phyloP scores from a whole-genome alignment of 495 filamentous ascomycete genomes.

The Hypoxylon fuscum region DNA sequence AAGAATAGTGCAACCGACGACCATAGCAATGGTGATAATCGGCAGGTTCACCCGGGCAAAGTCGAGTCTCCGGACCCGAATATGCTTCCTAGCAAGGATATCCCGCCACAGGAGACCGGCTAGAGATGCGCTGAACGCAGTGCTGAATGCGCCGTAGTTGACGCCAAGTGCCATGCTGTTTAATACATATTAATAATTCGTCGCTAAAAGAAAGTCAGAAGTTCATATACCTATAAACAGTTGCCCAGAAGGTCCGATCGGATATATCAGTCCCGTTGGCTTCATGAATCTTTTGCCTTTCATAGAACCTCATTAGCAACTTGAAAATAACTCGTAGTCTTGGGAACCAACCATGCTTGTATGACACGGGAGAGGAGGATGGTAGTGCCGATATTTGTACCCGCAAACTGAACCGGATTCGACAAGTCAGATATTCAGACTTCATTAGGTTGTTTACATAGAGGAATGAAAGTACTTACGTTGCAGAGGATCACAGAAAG shows the following conservation, averaged over 20 bases:
- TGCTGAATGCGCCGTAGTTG: conserved; percentile 75
- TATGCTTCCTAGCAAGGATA: conserved; percentile 70
- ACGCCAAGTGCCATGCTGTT: conserved; percentile 71
- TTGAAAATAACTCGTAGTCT: too few relatives aligned
- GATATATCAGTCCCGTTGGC: conserved; percentile 53
- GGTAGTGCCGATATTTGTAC: conserved; percentile 75
- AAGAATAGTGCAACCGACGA: conserved; percentile 65
- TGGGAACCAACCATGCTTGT: too few relatives aligned
- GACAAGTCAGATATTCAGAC: conserved; percentile 30
- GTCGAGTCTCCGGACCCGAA: conserved; percentile 63
- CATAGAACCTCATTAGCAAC: too few relatives aligned
- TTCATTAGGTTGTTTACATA: background rate
- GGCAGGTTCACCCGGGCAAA: conserved; percentile 72
- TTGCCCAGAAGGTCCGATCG: conserved; percentile 70
- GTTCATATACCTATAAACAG: conserved; percentile 58
- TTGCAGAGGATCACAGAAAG: conserved; percentile 74
- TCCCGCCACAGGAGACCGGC: conserved; percentile 73
- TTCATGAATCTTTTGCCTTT: conserved; percentile 64
- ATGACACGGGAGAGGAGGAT: conserved; percentile 73
- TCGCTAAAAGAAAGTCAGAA: background rate
- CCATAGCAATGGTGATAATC: conserved; percentile 73
- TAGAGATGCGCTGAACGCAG: conserved; percentile 70
- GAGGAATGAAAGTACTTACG: conserved; percentile 53
- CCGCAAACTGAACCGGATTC: conserved; percentile 63
- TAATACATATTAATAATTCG: too few relatives aligned